A percentile compares a stretch with the other conserved stretches of the same genome.
Evolutionary conservation across 1,284 basidiomycete genomes (phyloP).

Genomic region (Peniophora sp.): DNA sequence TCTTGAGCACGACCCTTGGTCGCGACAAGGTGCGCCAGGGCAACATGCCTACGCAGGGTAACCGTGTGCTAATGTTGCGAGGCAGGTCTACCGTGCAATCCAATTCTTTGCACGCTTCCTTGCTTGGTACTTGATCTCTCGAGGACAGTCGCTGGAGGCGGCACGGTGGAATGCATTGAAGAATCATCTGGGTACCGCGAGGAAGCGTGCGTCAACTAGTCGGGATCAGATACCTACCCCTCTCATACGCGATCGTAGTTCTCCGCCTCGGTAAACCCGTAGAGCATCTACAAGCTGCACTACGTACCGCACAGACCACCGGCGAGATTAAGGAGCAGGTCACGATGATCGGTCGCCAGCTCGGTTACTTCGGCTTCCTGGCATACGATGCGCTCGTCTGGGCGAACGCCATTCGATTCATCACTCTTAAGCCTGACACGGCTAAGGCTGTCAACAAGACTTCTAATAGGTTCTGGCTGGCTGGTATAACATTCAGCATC

Average conservation of each 20-base stretch:
- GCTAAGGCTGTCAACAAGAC: constrained; percentile 61
- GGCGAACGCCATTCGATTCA: constrained; percentile 69
- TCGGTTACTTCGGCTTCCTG: constrained; percentile 90
- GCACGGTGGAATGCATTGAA: constrained; percentile 77
- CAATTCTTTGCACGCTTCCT: constrained; percentile 92
- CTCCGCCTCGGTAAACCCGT: constrained; percentile 91
- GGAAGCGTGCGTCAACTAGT: constrained; percentile 57
- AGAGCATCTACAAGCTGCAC: constrained; percentile 89
- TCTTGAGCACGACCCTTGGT: constrained; percentile 75
- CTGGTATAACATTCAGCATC: constrained; percentile 79
- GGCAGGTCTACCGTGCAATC: constrained; percentile 78
- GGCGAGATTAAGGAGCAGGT: constrained; percentile 69
- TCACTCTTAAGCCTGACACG: constrained; percentile 58
- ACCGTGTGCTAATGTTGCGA: constrained; percentile 2
- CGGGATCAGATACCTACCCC: constrained; percentile 1
- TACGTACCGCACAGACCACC: constrained; percentile 63
- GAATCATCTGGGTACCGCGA: constrained; percentile 65
- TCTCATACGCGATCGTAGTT: constrained; percentile 38
- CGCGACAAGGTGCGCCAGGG: constrained; percentile 70
- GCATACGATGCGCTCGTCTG: constrained; percentile 77
- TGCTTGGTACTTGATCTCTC: constrained; percentile 70
- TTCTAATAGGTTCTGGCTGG: constrained; percentile 86
- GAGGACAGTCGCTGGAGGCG: constrained; percentile 59
- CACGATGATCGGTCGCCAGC: constrained; percentile 77
- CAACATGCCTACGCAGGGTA: neutral